A percentile compares a stretch with the other conserved stretches of the same genome.
Conservation (phyloP, 2,329 filamentous ascomycete species). For the Fusarium virguliforme region DNA sequence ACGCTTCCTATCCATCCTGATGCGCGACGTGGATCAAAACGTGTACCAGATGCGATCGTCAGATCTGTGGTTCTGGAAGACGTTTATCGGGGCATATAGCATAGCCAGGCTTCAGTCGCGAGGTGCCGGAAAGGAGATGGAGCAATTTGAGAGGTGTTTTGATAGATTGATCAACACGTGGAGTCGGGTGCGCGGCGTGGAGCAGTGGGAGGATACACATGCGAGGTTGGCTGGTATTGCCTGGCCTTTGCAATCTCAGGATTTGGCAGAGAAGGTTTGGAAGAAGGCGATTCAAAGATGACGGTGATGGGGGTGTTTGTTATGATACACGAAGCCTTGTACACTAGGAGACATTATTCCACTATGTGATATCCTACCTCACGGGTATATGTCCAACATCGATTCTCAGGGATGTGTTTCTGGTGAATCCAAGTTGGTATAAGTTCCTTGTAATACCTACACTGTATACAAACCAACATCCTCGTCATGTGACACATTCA, state of each 20-base stretch:
- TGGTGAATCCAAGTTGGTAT: no score
- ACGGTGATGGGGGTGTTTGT: not conserved
- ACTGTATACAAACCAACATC: no score
- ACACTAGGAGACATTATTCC: conserved; percentile 5
- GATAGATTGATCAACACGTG: conserved; percentile 18
- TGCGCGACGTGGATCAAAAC: conserved; percentile 21
- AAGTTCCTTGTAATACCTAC: no score
- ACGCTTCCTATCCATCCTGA: conserved; percentile 22
- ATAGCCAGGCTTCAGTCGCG: conserved; percentile 16
- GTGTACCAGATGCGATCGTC: not conserved
- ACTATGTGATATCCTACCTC: not conserved
- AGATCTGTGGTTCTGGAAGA: conserved; percentile 44
- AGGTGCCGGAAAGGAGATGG: not conserved
- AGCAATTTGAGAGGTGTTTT: conserved; percentile 3
- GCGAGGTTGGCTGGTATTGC: conserved; percentile 12
- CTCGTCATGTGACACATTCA: conserved; percentile 6
- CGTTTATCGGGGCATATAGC: conserved; percentile 37
- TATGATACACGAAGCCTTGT: not conserved
- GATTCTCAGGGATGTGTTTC: not conserved
- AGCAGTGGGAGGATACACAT: conserved; percentile 24
- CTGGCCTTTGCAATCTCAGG: conserved; percentile 23
- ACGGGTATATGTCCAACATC: not conserved
- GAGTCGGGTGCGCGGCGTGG: not conserved
- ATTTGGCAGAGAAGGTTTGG: conserved; percentile 23
- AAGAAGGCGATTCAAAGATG: not conserved